Evolutionary conservation across 1,284 basidiomycete genomes (phyloP).

Genomic region (Flammula alnicola): DNA sequence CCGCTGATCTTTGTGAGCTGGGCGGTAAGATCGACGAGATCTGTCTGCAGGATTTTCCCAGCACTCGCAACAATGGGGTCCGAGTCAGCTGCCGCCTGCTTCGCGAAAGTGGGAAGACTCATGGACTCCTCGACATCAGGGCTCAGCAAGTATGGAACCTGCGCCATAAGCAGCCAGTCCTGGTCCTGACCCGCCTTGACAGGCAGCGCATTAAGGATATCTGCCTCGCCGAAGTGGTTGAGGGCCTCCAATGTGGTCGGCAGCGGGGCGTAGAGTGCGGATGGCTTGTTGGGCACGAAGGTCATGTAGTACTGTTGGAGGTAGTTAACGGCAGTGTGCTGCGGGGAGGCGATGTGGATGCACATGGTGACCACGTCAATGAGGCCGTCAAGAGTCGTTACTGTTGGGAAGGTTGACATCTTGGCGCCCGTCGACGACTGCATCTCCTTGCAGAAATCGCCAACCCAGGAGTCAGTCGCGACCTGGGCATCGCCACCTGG

Average conservation of each 20-base stretch:
- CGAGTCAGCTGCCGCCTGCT: conserved; percentile 9
- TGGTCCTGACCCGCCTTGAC: conserved; percentile 12
- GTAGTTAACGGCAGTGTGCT: conserved; percentile 35
- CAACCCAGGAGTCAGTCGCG: conserved; percentile 12
- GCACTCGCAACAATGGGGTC: conserved; percentile 17
- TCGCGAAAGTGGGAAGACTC: conserved; percentile 18
- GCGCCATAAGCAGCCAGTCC: conserved; percentile 31
- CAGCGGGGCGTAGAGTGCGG: conserved; percentile 25
- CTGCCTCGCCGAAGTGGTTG: conserved; percentile 18
- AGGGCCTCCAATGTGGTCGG: conserved; percentile 24
- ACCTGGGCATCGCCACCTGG: conserved; percentile 21
- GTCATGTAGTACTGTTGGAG: conserved; percentile 35
- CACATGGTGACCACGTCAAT: conserved; percentile 33
- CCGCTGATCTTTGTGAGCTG: conserved; percentile 20
- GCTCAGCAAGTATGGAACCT: conserved; percentile 31
- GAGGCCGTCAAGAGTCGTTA: conserved; percentile 27
- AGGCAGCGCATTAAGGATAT: conserved; percentile 28
- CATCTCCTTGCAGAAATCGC: conserved; percentile 26
- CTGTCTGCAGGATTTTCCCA: conserved; percentile 19
- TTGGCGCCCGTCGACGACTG: conserved; percentile 21
- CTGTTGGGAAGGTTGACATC: conserved; percentile 26
- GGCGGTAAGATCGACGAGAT: conserved; percentile 22
- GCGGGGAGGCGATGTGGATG: conserved; percentile 32
- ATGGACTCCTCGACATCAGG: conserved; percentile 21
- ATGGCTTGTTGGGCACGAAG: conserved; percentile 34